Conservation (phyloP, 2,329 filamentous ascomycete genomes). For the Monilinia fructicola region DNA sequence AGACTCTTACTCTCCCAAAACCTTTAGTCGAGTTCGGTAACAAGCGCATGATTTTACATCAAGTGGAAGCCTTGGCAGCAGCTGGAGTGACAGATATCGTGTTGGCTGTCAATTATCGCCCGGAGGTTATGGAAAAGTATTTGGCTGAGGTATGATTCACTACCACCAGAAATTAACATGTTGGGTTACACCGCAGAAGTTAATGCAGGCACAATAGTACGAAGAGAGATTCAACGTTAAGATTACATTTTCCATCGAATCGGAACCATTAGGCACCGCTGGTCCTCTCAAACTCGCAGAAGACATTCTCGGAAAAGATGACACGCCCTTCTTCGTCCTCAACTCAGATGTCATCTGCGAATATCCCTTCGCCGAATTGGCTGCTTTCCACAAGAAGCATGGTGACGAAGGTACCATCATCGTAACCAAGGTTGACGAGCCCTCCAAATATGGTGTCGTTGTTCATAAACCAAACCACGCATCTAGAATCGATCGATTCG, state of each 20-base stretch:
- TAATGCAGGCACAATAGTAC: conserved; percentile 56
- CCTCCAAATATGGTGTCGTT: conserved; percentile 97
- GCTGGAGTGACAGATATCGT: conserved; percentile 97
- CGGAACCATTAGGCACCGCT: conserved; percentile 90
- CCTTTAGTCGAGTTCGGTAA: conserved; percentile 98
- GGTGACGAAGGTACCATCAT: conserved; percentile 96
- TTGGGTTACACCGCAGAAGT: conserved; percentile 27
- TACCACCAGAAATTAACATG: background rate
- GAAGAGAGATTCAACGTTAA: conserved; percentile 89
- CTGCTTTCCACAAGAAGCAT: conserved; percentile 87
- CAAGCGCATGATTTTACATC: conserved; percentile 98
- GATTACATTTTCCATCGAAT: conserved; percentile 96
- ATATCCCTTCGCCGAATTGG: conserved; percentile 88
- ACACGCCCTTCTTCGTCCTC: conserved; percentile 94
- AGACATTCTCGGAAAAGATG: conserved; percentile 87
- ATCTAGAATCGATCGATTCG: conserved; percentile 94
- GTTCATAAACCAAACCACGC: conserved; percentile 93
- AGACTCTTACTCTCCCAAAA: conserved; percentile 97
- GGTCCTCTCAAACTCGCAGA: conserved; percentile 95
- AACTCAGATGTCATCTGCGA: conserved; percentile 99
- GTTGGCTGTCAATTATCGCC: conserved; percentile 96
- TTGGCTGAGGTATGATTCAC: conserved; percentile 71
- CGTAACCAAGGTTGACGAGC: conserved; percentile 98
- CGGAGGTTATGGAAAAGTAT: conserved; percentile 94
- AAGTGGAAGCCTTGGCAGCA: conserved; percentile 90